A percentile compares a stretch with the other conserved stretches of the same genome.
Evolutionary conservation across 257 asterid species (phyloP).

Genomic region (Solanum pimpinellifolium): DNA sequence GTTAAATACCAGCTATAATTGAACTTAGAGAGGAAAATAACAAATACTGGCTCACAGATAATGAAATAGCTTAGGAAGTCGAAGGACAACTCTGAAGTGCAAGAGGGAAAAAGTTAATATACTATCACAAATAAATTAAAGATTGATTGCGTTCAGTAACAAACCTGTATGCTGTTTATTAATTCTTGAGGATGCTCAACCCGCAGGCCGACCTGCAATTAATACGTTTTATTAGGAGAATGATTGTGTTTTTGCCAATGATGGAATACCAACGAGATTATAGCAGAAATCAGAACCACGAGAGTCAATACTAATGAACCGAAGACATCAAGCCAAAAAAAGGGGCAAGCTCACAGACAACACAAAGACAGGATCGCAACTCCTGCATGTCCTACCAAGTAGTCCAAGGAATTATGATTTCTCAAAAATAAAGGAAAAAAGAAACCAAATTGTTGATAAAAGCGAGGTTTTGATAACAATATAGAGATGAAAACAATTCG

Average conservation of each 20-base stretch:
- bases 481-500: not conserved
- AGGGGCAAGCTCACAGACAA: not conserved
- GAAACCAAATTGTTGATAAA: not conserved
- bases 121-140: not conserved
- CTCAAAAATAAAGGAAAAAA: not conserved
- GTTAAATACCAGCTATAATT: not conserved
- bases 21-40: not conserved
- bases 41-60: not conserved
- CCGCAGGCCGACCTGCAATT: constrained; percentile 76
- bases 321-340: not conserved
- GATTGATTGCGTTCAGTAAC: not conserved
- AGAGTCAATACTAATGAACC: not conserved
- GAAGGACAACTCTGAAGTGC: not conserved
- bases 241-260: not conserved
- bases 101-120: not conserved
- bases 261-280: not conserved
- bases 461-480: not conserved
- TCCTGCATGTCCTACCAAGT: not conserved
- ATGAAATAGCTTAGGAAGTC: not conserved
- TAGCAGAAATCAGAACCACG: not conserved
- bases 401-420: not conserved
- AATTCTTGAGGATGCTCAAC: constrained; percentile 93
- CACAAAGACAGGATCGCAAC: not conserved
- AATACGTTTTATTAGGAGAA: not conserved
- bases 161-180: constrained; percentile 80